Percentiles rank a stretch among this genome's conserved stretches.
phyloP scores from a whole-genome alignment of 768 basidiomycete genomes.

The Pisolithus microcarpus region DNA sequence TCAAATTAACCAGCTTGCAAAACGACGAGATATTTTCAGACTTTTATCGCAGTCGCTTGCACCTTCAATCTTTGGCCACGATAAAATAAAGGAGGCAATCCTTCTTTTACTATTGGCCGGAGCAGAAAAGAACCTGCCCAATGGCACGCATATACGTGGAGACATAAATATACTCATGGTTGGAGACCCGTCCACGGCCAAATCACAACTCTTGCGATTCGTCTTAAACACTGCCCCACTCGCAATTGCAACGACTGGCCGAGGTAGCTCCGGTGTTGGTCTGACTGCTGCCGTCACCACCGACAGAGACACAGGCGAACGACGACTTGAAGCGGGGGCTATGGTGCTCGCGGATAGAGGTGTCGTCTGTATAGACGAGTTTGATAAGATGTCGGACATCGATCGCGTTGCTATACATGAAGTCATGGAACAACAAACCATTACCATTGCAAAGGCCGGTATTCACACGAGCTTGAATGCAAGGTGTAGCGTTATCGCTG shows the following conservation, averaged over 20 bases:
- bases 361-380: conserved; percentile 99
- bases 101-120: conserved; percentile 91
- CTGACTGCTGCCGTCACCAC: conserved; percentile 97
- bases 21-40: conserved; percentile 78
- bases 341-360: conserved; percentile 99
- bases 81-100: conserved; percentile 92
- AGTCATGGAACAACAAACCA: conserved; percentile 99
- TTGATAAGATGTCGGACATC: conserved; percentile 99
- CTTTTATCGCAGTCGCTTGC: conserved; percentile 93
- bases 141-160: conserved; percentile 97
- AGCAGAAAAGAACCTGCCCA: conserved; percentile 94
- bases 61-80: conserved; percentile 94
- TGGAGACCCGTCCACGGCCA: conserved; percentile 98
- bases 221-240: conserved; percentile 93
- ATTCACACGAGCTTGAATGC: conserved; percentile 98
- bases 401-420: conserved; percentile 99
- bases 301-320: conserved; percentile 96
- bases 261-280: conserved; percentile 98
- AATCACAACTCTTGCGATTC: conserved; percentile 93
- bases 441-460: conserved; percentile 98
- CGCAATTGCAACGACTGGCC: conserved; percentile 96
- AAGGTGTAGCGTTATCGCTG: conserved; percentile 94
- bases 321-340: conserved; percentile 94
- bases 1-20: conserved; percentile 88
- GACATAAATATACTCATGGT: conserved; percentile 99